Percentiles rank a stretch among this genome's conserved stretches.
Conservation (phyloP, 768 basidiomycete species). For the Phylloporus sp. region DNA sequence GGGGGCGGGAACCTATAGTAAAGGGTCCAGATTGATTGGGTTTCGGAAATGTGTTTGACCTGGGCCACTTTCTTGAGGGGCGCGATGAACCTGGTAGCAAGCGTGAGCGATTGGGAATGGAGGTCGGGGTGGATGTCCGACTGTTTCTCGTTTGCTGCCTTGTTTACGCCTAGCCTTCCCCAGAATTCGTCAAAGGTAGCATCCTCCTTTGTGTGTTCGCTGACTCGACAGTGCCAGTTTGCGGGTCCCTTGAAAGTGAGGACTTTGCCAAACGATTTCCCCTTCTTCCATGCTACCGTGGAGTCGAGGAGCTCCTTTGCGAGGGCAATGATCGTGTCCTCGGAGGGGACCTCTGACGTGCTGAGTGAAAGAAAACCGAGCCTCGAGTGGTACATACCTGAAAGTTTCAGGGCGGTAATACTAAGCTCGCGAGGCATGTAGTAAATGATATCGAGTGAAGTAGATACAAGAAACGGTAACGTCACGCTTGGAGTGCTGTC, state of each 20-base stretch:
- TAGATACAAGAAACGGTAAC: no score
- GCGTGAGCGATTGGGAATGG: background rate
- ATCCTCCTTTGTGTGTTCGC: conserved; percentile 60
- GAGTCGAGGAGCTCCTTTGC: conserved; percentile 54
- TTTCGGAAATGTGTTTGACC: conserved; percentile 59
- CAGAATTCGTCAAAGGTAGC: conserved; percentile 71
- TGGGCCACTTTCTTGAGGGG: conserved; percentile 58
- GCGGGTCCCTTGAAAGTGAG: conserved; percentile 51
- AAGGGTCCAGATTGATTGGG: conserved; percentile 63
- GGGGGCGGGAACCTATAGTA: conserved; percentile 71
- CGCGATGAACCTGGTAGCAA: conserved; percentile 51
- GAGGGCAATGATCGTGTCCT: conserved; percentile 50
- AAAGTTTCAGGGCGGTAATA: conserved; percentile 35
- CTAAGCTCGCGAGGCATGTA: conserved; percentile 35
- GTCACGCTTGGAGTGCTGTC: conserved; percentile 33
- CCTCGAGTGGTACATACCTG: conserved; percentile 34
- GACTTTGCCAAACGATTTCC: conserved; percentile 57
- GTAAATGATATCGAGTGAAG: conserved; percentile 1
- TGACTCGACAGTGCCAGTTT: conserved; percentile 68
- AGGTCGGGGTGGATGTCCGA: conserved; percentile 33
- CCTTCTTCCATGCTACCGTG: conserved; percentile 57
- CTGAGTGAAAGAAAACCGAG: background rate
- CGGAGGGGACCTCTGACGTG: conserved; percentile 52
- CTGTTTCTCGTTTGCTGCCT: conserved; percentile 67
- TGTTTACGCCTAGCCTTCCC: conserved; percentile 60